Percentiles rank a stretch among this genome's conserved stretches.
phyloP scores from a whole-genome alignment of 768 basidiomycete species.

The Dentipellis fragilis region DNA sequence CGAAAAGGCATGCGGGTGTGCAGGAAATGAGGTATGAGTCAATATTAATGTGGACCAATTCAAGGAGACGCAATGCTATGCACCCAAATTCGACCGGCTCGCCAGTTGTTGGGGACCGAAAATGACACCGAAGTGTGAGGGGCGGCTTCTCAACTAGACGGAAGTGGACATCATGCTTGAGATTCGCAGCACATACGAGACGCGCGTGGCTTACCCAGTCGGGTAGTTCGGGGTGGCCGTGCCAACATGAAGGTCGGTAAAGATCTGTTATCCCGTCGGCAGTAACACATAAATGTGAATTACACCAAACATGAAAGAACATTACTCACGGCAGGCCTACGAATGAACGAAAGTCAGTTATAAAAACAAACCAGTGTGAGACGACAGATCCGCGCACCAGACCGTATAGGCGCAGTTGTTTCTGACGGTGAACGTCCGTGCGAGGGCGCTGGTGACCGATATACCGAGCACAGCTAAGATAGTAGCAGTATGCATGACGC shows the following conservation, averaged over 20 bases:
- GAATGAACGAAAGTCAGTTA: background rate
- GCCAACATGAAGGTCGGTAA: slow-evolving; percentile 5
- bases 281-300: background rate
- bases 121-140: slow-evolving; percentile 10
- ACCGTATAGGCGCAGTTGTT: background rate
- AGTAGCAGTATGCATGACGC: too few species aligned
- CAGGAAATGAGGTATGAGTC: background rate
- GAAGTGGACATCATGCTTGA: background rate
- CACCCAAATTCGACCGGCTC: slow-evolving; percentile 18
- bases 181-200: background rate
- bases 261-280: slow-evolving; percentile 1
- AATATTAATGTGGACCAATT: background rate
- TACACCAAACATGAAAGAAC: background rate
- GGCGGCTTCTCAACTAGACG: slow-evolving; percentile 12
- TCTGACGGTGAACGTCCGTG: background rate
- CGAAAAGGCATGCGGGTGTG: too few species aligned
- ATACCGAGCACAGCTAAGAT: too few species aligned
- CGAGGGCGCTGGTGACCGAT: background rate
- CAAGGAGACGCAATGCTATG: background rate
- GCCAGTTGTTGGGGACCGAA: slow-evolving; percentile 18
- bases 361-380: background rate
- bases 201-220: slow-evolving; percentile 4
- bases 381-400: background rate
- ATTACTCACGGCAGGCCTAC: background rate
- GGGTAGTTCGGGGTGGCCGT: slow-evolving; percentile 2